Evolutionary conservation across 257 asterid genomes (phyloP), one percentile per base, ranked within the genome.

Genomic region (Petrea volubilis): DNA sequence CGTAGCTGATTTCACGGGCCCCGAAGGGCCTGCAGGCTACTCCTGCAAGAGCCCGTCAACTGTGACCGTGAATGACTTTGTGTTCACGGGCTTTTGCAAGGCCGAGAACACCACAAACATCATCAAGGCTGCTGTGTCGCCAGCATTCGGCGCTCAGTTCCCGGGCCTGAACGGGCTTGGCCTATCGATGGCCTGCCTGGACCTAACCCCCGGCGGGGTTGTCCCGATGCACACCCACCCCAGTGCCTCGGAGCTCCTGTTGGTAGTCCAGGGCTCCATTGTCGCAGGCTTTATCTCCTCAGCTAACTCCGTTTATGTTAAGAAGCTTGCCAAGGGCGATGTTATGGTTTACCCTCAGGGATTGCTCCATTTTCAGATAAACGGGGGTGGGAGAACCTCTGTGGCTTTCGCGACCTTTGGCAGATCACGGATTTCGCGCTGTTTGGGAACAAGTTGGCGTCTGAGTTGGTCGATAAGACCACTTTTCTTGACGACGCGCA

Each of bases 161-260:
- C 96, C 96, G 0, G 96, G 89, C 0, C 7, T 92, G 1, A 92
- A 89, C 38, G 98, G 98, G 17, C 87, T 83, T 1, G 96, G 96
- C n/a, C 14, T 87, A 8, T 92, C 96, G 8, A 75, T 86, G 0
- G 96, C 84, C 12, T 86, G 95, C 1, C 68, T 92, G 56, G 97
- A 92, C 50, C 53, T 89, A 20, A 96, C 89, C 14, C 66, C 93
- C 0, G 79, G 79, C 0, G 97, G 96, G 0, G 89, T 89, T 0
- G 31, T 89, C 11, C 95, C 97, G 11, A 46, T 92, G 78, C 97
- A 92, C 80, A 89, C 96, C 3, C 96, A 92, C 76, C 97, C 97
- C 0, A 92, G 77, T 2, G 96, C 90, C 0, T 80, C 90, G 1
- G 95, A 89, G 72, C 27, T 92, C 3, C 73, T 87, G 9, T 53